Percentiles rank a stretch among this genome's conserved stretches.
Conservation (phyloP, 192 early-diverging fungal genomes). For the Coemansia guatemalensis region DNA sequence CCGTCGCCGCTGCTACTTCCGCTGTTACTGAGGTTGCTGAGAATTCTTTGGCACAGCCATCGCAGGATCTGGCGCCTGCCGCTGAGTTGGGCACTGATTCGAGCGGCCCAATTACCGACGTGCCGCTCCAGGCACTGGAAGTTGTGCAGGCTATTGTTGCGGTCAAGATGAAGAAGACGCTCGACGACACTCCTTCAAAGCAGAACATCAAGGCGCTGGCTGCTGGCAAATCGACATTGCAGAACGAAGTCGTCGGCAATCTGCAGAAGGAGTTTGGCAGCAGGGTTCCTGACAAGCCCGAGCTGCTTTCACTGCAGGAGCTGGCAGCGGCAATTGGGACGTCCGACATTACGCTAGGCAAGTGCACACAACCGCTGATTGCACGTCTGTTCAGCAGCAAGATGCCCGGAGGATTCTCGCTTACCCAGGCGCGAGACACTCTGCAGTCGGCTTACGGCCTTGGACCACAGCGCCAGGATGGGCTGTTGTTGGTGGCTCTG, state of each 20-base stretch:
- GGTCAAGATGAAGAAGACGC: conserved; percentile 69
- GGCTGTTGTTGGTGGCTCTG: conserved; percentile 69
- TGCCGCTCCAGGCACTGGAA: conserved; percentile 71
- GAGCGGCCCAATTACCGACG: conserved; percentile 57
- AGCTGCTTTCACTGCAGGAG: conserved; percentile 80
- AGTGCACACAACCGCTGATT: conserved; percentile 86
- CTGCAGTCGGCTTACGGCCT: conserved; percentile 73
- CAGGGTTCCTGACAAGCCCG: conserved; percentile 90
- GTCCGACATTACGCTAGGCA: conserved; percentile 75
- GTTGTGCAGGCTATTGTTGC: conserved; percentile 76
- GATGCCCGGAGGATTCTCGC: conserved; percentile 90
- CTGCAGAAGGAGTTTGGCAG: conserved; percentile 86
- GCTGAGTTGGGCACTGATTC: neutral
- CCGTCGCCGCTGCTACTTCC: neutral
- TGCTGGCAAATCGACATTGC: conserved; percentile 86
- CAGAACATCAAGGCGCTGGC: conserved; percentile 81
- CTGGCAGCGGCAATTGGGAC: conserved; percentile 69
- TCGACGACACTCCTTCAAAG: conserved; percentile 34
- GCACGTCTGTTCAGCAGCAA: conserved; percentile 80
- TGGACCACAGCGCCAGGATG: conserved; percentile 73
- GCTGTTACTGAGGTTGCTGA: neutral
- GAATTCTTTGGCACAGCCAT: neutral
- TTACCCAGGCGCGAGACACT: conserved; percentile 69
- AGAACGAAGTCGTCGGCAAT: conserved; percentile 91
- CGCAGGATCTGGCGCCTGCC: neutral